Conservation (phyloP, 495 filamentous ascomycete genomes). For the Xylaria longipes region DNA sequence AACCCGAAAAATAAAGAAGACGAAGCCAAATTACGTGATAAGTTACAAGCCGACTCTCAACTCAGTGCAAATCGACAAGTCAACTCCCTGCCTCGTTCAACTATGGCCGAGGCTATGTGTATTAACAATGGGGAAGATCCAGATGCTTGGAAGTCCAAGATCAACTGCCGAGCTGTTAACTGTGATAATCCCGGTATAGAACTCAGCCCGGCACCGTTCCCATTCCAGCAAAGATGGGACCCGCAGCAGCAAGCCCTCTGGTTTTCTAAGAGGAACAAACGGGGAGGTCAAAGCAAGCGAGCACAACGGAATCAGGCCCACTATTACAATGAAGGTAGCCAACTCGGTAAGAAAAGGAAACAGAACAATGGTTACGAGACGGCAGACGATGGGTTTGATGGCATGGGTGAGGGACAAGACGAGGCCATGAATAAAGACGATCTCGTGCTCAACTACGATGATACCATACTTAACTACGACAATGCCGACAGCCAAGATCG, state of each 20-base stretch:
- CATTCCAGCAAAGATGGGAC: constrained; percentile 91
- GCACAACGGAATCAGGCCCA: constrained; percentile 48
- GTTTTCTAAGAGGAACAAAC: constrained; percentile 41
- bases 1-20: constrained; percentile 72
- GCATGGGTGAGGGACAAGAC: constrained; percentile 32
- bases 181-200: constrained; percentile 72
- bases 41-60: constrained; percentile 54
- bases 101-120: not conserved
- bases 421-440: constrained; percentile 37
- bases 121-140: constrained; percentile 40
- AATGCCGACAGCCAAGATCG: constrained; percentile 45
- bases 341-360: constrained; percentile 62
- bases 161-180: constrained; percentile 77
- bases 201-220: constrained; percentile 83
- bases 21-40: constrained; percentile 65
- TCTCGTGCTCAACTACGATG: constrained; percentile 61
- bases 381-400: constrained; percentile 36
- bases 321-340: constrained; percentile 51
- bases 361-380: constrained; percentile 43
- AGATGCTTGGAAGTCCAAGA: constrained; percentile 73
- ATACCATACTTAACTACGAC: constrained; percentile 63
- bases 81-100: not conserved
- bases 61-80: constrained; percentile 31
- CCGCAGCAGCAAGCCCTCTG: constrained; percentile 63
- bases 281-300: constrained; percentile 46